Base-by-base conservation (phyloP, 1,139 yeast genomes). In the Suhomyces bolitotheri region DNA sequence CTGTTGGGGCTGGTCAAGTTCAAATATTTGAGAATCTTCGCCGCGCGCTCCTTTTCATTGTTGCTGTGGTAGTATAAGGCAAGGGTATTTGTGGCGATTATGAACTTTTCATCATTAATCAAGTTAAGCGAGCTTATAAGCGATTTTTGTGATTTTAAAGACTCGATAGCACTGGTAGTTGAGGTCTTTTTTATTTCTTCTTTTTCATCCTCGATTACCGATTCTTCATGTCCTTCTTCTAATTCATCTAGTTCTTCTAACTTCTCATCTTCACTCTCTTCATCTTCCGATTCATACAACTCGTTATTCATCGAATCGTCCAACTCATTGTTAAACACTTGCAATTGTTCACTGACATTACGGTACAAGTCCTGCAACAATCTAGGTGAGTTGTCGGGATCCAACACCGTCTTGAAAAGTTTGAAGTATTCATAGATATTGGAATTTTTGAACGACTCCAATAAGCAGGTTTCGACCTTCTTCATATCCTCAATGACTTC, bases 91-190 rank as follows among this genome's bases (percentile, higher is more conserved):
- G 59, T 49, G 27, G 68, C 50, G 1, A 66, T 55, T 6, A 66
- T 54, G 36, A 58, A 61, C 38, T 66, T 64, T 34, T 68, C 73
- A 31, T 64, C 63, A 11, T 51, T 48, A 9, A 69, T 51, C 31
- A 69, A 50, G 43, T 61, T 64, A 34, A 69, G 55, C 1, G 71
- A 55, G 7, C 53, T 38, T 7, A 66, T 56, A 26, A 67, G 50
- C 8, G 60, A 43, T 36, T 47, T 54, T 31, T 54, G 51, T 4
- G 49, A 39, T 19, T 33, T 24, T 22, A 34, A 28, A 15, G 40
- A 7, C 24, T 34, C 23, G 4, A 19, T n/a, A 2, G 16, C 16
- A 8, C 17, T 21, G 24, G 22, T 21, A 12, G 10, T 16, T 17
- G 19, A 25, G 16, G 16, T 11, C 26, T 28, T 27, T 16, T 23